A percentile compares a stretch with the other conserved stretches of the same genome.
Evolutionary conservation across 176 grass and related monocot genomes (phyloP).

Genomic region (Musa troglodytarum): DNA sequence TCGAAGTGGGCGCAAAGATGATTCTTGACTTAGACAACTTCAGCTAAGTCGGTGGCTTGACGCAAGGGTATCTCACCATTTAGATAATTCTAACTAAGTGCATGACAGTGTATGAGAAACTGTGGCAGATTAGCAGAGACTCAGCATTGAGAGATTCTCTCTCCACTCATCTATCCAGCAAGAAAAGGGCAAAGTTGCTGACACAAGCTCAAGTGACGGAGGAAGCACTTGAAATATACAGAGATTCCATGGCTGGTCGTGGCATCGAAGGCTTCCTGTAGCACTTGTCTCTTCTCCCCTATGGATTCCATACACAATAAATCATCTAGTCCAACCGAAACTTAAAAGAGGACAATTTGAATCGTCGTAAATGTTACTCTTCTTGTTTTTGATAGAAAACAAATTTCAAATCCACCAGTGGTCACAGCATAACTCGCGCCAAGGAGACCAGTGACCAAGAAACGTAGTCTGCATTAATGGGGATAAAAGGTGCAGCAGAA

Average conservation of each 20-base stretch:
- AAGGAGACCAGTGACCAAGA: neutral
- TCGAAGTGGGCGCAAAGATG: too few relatives aligned
- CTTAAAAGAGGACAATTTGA: neutral
- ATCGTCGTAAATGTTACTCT: neutral
- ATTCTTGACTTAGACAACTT: too few relatives aligned
- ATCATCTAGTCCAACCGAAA: neutral
- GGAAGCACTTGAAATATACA: slow-evolving; percentile 64
- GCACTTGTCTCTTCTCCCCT: neutral
- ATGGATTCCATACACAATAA: neutral
- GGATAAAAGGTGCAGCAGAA: neutral
- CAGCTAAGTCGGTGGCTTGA: too few relatives aligned
- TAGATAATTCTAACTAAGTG: too few relatives aligned
- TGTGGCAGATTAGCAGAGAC: slow-evolving; percentile 55
- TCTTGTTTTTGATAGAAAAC: neutral
- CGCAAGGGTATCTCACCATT: too few relatives aligned
- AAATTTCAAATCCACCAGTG: neutral
- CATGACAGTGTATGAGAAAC: slow-evolving; percentile 50
- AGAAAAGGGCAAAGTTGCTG: slow-evolving; percentile 68
- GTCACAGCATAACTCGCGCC: neutral
- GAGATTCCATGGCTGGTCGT: slow-evolving; percentile 36
- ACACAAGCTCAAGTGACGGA: slow-evolving; percentile 58
- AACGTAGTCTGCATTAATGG: neutral
- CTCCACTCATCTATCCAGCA: slow-evolving; percentile 81
- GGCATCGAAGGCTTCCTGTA: slow-evolving; percentile 76
- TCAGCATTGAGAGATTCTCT: slow-evolving; percentile 58